Conservation (phyloP, 208 protist genomes). For the Leptomonas pyrrhocoris region DNA sequence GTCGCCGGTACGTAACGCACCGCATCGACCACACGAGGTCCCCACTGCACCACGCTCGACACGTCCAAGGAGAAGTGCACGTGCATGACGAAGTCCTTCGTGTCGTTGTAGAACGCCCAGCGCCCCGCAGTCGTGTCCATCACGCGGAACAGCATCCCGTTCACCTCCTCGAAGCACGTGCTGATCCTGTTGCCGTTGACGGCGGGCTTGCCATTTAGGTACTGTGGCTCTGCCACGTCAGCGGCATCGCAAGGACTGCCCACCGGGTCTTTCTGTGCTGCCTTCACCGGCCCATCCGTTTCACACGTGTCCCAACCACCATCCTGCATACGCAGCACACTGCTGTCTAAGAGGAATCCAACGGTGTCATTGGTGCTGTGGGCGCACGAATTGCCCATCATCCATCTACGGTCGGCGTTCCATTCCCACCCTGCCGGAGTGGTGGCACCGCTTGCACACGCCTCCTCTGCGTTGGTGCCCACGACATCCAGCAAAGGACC, state of each 20-base stretch:
- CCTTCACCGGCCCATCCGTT: background rate
- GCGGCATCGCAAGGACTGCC: background rate
- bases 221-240: background rate
- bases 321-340: constrained; percentile 18
- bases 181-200: constrained; percentile 25
- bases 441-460: background rate
- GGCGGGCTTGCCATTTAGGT: constrained; percentile 33
- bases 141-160: constrained; percentile 67
- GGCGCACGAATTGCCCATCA: background rate
- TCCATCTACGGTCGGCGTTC: background rate
- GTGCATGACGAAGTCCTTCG: constrained; percentile 37
- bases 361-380: background rate
- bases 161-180: constrained; percentile 31
- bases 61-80: constrained; percentile 31
- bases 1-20: constrained; percentile 24
- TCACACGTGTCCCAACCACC: background rate
- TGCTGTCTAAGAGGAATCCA: constrained; percentile 22
- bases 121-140: constrained; percentile 32
- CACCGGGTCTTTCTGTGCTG: background rate
- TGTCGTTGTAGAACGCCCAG: constrained; percentile 80
- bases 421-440: background rate
- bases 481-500: background rate
- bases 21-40: background rate
- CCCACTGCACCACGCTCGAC: constrained; percentile 26
- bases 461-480: background rate